Base-by-base conservation (phyloP, 2,329 filamentous ascomycete genomes). In the Cytospora chrysosperma region DNA sequence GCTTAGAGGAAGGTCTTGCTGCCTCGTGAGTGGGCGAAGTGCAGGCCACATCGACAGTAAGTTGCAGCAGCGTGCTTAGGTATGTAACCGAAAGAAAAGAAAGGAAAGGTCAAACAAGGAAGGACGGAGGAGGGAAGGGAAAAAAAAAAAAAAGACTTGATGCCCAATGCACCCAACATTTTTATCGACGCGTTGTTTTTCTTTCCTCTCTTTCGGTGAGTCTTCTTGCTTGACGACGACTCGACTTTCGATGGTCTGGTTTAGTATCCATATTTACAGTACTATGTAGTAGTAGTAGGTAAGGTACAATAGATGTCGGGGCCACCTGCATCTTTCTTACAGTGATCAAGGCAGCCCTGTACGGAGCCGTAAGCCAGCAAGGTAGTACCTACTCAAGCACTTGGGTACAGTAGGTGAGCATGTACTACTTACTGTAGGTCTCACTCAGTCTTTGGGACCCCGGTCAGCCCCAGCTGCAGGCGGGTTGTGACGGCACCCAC, bases 121-220 rank as follows among this genome's bases (percentile, higher is more conserved):
- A n/a, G n/a, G n/a, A n/a, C n/a, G n/a, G n/a, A n/a, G n/a, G n/a
- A n/a, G n/a, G n/a, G n/a, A n/a, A n/a, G n/a, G n/a, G n/a, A n/a
- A n/a, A n/a, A n/a, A n/a, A n/a, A n/a, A n/a, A n/a, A n/a, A n/a
- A n/a, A n/a, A n/a, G n/a, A n/a, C n/a, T n/a, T n/a, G n/a, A n/a
- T n/a, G n/a, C 61, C 61, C 61, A 63, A 63, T 58, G 59, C 55
- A n/a, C n/a, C n/a, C 43, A 57, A 30, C 8, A 10, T 10, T 19
- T 37, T 7, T 6, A 40, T 40, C 37, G 19, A 40, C 5, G 8
- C 15, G 17, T 40, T 40, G 17, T 40, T 40, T 40, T 40, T 40
- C 37, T n/a, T n/a, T n/a, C 4, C 28, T 40, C 34, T 40, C 17
- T 40, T 21, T 43, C 8, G 15, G n/a, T 17, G 8, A 8, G 40